Evolutionary conservation across 1,284 basidiomycete genomes (phyloP).

Genomic region (Irpex sp.): DNA sequence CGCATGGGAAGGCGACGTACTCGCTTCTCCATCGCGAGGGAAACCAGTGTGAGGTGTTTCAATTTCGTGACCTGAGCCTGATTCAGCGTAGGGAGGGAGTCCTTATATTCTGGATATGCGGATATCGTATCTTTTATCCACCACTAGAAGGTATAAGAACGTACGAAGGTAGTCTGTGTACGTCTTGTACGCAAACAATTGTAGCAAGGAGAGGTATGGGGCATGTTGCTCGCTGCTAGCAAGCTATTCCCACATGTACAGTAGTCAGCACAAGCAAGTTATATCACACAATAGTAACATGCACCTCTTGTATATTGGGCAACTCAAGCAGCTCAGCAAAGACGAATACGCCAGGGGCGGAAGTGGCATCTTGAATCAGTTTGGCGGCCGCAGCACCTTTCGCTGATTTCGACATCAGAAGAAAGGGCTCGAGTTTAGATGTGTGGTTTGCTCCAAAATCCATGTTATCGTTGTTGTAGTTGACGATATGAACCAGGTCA

Average conservation of each 20-base stretch:
- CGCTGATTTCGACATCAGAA: constrained; percentile 86
- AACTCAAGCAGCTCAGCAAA: constrained; percentile 86
- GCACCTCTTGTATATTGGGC: constrained; percentile 79
- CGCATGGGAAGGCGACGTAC: constrained; percentile 40
- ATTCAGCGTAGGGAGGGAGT: constrained; percentile 65
- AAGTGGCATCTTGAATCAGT: constrained; percentile 80
- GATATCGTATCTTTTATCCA: neutral
- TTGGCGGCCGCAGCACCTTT: constrained; percentile 92
- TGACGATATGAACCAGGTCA: neutral
- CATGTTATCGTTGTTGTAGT: constrained; percentile 30
- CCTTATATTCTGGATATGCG: constrained; percentile 51
- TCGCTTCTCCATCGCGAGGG: constrained; percentile 69
- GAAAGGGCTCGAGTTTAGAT: constrained; percentile 79
- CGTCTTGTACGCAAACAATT: constrained; percentile 88
- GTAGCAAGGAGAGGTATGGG: constrained; percentile 61
- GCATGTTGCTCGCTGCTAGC: constrained; percentile 57
- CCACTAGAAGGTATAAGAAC: constrained; percentile 3
- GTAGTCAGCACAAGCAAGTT: no score
- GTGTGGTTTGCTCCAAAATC: constrained; percentile 53
- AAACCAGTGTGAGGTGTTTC: constrained; percentile 88
- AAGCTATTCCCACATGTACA: constrained; percentile 42
- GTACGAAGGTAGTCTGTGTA: constrained; percentile 70
- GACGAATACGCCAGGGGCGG: constrained; percentile 86
- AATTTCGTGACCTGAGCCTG: constrained; percentile 79
- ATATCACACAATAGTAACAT: neutral